Evolutionary conservation across 495 filamentous ascomycete species (phyloP).

Genomic region (Aspergillus nidulans): DNA sequence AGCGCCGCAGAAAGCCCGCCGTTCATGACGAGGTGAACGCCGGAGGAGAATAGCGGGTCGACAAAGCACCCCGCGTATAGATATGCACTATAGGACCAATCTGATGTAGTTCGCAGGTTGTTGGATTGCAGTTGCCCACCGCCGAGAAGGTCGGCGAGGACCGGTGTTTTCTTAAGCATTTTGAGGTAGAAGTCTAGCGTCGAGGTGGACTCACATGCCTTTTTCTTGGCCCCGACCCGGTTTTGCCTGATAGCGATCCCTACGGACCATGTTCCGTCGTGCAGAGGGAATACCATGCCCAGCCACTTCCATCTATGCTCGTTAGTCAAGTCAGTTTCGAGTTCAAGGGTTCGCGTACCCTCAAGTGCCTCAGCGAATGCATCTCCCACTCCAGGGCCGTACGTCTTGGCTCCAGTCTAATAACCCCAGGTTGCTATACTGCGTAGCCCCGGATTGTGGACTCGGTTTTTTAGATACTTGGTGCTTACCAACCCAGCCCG

Average conservation of each 20-base stretch:
- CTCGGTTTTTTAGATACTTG: not conserved
- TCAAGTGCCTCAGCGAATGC: not conserved
- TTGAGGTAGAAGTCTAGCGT: not conserved
- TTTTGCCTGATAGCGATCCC: conserved; percentile 39
- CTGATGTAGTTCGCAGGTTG: conserved; percentile 27
- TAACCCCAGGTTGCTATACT: not conserved
- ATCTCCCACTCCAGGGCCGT: not conserved
- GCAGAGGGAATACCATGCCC: conserved; percentile 43
- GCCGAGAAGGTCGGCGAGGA: conserved; percentile 16
- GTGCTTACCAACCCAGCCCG: not conserved
- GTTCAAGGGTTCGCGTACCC: not conserved
- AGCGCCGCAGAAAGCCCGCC: conserved; percentile 32
- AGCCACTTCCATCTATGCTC: conserved; percentile 34
- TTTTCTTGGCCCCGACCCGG: conserved; percentile 14
- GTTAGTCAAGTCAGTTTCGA: not conserved
- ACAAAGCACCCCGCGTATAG: conserved; percentile 41
- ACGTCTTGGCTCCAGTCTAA: not conserved
- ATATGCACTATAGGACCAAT: conserved; percentile 34
- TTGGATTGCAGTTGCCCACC: conserved; percentile 13
- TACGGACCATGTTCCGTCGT: conserved; percentile 39
- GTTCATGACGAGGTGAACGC: conserved; percentile 33
- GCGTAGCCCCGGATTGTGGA: not conserved
- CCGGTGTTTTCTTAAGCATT: not conserved
- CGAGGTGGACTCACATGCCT: conserved; percentile 11
- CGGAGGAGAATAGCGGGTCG: conserved; percentile 42